Evolutionary conservation across 2,329 filamentous ascomycete genomes (phyloP), one percentile per base, ranked within the genome.

Genomic region (Phyllachora maydis): DNA sequence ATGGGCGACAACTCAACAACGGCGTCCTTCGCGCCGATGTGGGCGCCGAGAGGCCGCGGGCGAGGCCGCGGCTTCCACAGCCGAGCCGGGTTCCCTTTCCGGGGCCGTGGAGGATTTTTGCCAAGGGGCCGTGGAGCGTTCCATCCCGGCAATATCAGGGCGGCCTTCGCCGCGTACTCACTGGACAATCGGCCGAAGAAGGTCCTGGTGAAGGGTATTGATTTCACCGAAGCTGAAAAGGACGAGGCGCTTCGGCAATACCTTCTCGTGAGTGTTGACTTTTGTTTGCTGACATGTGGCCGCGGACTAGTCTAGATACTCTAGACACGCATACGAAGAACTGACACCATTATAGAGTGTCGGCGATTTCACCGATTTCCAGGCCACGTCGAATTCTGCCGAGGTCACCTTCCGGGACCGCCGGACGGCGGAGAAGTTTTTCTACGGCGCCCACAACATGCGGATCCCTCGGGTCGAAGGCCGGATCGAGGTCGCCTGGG

Each of bases 141-240:
- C 14, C 21, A 5, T 23, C 30, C 29, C 8, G 35, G 24, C 18
- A 32, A 31, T 15, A 9, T 47, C 36, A 24, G 44, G 22, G 56
- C 59, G 3, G 59, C 58, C 1, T 69, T 68, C 34, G 64, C 58
- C 4, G 56, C 59, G 16, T 74, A 71, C 33, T 71, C 72, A 11
- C 54, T 88, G 12, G 78, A 88, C 38, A 82, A 83, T 41, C 58
- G 78, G 21, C 71, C 78, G 0, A 74, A 64, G 40, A 69, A 59
- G 30, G 52, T 88, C 7, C 58, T 62, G 5, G 47, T 85, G 13
- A 55, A 56, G 6, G 72, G 67, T 3, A 58, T 66, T 8, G 67
- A 69, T 43, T 68, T 72, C 38, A 66, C 68, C 4, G 54, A 54
- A 9, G 39, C 61, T 2, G 59, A 60, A 15, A 65, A 65, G 36